Conservation (phyloP, 129 eudicot species). For the Flaveria brownii region DNA sequence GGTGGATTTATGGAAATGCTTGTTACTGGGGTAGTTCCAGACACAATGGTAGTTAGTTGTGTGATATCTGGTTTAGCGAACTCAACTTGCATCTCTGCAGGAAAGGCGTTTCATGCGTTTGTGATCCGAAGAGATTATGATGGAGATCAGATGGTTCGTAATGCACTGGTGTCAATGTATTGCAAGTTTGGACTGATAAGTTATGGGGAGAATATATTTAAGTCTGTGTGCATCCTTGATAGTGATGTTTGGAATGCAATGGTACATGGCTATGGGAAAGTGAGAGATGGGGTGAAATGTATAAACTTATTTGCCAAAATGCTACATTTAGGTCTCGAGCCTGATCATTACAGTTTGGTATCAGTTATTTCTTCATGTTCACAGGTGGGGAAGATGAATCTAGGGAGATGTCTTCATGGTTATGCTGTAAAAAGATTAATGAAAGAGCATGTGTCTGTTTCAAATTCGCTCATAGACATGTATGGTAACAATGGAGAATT, state of each 20-base stretch:
- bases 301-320: slow-evolving; percentile 55
- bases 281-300: slow-evolving; percentile 49
- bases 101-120: slow-evolving; percentile 74
- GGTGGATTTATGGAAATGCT: slow-evolving; percentile 52
- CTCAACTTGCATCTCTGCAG: slow-evolving; percentile 44
- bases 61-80: slow-evolving; percentile 58
- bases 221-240: slow-evolving; percentile 29
- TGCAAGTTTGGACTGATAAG: slow-evolving; percentile 54
- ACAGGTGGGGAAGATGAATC: slow-evolving; percentile 30
- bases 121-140: slow-evolving; percentile 54
- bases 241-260: slow-evolving; percentile 61
- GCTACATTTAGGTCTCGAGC: slow-evolving; percentile 44
- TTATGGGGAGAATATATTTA: slow-evolving; percentile 58
- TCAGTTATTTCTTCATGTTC: slow-evolving; percentile 68
- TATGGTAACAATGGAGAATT: slow-evolving; percentile 59
- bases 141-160: slow-evolving; percentile 41
- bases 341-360: slow-evolving; percentile 49
- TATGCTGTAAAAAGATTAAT: slow-evolving; percentile 42
- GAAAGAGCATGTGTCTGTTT: slow-evolving; percentile 46
- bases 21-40: slow-evolving; percentile 53
- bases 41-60: slow-evolving; percentile 67
- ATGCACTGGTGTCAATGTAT: slow-evolving; percentile 70
- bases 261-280: slow-evolving; percentile 57
- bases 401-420: slow-evolving; percentile 68
- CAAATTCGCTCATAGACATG: slow-evolving; percentile 77